Evolutionary conservation across 768 basidiomycete genomes (phyloP), one percentile per base, ranked within the genome.

Genomic region (Auriscalpium orientale): DNA sequence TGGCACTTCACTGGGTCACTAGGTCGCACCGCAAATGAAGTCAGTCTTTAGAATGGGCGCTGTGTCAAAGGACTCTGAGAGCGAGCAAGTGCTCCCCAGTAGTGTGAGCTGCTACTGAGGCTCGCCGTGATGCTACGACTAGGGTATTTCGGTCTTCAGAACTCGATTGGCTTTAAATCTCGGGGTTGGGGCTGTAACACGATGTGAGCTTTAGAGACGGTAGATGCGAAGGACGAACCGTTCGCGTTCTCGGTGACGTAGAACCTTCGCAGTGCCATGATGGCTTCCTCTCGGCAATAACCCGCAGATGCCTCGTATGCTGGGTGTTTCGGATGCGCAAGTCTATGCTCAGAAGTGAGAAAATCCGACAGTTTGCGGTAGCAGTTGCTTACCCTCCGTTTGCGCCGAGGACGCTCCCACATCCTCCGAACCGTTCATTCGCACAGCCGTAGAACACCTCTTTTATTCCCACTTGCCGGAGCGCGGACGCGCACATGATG

Each of bases 401-500:
- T 12, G 98, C 90, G 28, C 88, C 85, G 48, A 97, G 73, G 7
- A 99, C 95, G 64, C 94, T 95, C 44, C 91, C 95, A 70, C 93
- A 95, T 4, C 97, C 97, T 9, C 97, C 95, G 62, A 99, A 98
- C 57, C 94, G 80, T 60, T 97, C 95, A 68, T 99, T 99, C 20
- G 81, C 88, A 68, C 93, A 95, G 2, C 97, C 97, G 67, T 91
- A 98, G 58, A 83, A 89, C 7, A 98, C 95, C 60, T 87, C 79
- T 56, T 83, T 84, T 63, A 99, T 91, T 15, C 95, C 95, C 59
- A 95, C 71, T 71, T 98, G 97, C 53, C 95, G 81, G 36, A 99
- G 79, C 11, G 95, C 97, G 21, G 91, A 93, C 12, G 94, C 92
- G 62, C 97, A 99, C 97, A 98, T 98, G 68, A 98, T 93, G 71